Evolutionary conservation across 768 basidiomycete genomes (phyloP).

Genomic region (Paxillus involutus): DNA sequence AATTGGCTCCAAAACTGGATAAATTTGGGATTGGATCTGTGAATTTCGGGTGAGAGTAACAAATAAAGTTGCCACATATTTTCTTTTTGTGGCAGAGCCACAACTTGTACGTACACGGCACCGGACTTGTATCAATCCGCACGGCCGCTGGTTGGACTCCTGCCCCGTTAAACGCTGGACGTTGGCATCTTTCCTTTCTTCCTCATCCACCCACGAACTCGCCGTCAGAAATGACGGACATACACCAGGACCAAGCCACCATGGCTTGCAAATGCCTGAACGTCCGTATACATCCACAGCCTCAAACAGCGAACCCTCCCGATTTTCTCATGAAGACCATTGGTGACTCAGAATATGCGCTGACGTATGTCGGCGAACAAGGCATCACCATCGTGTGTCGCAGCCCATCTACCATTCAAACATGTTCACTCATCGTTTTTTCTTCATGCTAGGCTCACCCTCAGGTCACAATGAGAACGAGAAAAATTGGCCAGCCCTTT

Average conservation of each 20-base stretch:
- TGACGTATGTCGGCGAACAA: conserved; percentile 63
- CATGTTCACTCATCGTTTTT: conserved; percentile 7
- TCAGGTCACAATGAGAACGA: conserved; percentile 67
- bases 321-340: conserved; percentile 30
- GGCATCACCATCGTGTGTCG: conserved; percentile 64
- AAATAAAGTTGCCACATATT: conserved; percentile 9
- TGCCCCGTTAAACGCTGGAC: conserved; percentile 27
- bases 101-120: conserved; percentile 20
- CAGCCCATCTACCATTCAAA: background rate
- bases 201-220: conserved; percentile 14
- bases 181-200: conserved; percentile 14
- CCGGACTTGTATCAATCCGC: conserved; percentile 36
- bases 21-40: background rate
- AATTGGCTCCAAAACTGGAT: conserved; percentile 6
- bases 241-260: conserved; percentile 13
- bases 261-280: conserved; percentile 76
- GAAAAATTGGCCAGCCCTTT: conserved; percentile 44
- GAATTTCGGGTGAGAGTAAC: conserved; percentile 4
- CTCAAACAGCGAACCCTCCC: conserved; percentile 28
- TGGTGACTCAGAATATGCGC: conserved; percentile 42
- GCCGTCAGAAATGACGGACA: conserved; percentile 22
- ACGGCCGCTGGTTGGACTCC: conserved; percentile 8
- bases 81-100: conserved; percentile 5
- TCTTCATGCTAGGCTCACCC: conserved; percentile 52
- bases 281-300: conserved; percentile 50